Base-by-base conservation (phyloP, 129 eudicot species). In the Rutidosis leptorrhynchoides region DNA sequence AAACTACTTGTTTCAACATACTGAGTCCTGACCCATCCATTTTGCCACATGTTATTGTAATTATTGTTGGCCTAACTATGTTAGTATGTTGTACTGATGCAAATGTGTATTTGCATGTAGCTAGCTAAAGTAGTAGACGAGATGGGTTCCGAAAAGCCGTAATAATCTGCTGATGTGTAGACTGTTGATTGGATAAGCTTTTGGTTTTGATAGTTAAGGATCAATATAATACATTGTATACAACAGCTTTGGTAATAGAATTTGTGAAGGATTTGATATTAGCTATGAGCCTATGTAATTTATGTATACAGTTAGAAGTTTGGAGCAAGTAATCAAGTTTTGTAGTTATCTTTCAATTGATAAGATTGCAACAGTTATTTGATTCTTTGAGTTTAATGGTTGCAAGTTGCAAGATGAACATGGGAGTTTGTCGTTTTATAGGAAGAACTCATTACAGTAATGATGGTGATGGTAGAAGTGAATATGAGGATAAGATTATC, bases 181-280 rank as follows among this genome's bases (percentile, higher is more conserved):
- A 69, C 64, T 12, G 27, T 55, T 23, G 52, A 56, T 56, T 25
- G 56, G 25, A 32, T 64, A 43, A 64, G 43, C 43, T 48, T 48
- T 65, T 6, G 2, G 43, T 65, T 58, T 48, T 51, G 37, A 22
- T 66, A 32, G 28, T 30, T 28, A 43, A 19, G 12, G 45, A 40
- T 40, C 30, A 17, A n/a, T 57, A 26, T 42, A 17, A n/a, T 57
- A 26, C 26, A 69, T 57, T 57, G 58, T 69, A 69, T 25, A 40
- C 54, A 1, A 24, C 32, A 26, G 57, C 43, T 69, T 43, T 42
- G 57, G 65, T 59, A 27, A 28, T 24, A 57, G 74, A 69, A 69
- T 40, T 42, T 58, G 58, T 17, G 27, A 12, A 20, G 26, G 37
- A 3, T 28, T 8, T 37, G 65, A 37, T 65, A 69, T 68, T 68